Evolutionary conservation across 306 rosid genomes (phyloP).

Genomic region (Cercis canadensis): DNA sequence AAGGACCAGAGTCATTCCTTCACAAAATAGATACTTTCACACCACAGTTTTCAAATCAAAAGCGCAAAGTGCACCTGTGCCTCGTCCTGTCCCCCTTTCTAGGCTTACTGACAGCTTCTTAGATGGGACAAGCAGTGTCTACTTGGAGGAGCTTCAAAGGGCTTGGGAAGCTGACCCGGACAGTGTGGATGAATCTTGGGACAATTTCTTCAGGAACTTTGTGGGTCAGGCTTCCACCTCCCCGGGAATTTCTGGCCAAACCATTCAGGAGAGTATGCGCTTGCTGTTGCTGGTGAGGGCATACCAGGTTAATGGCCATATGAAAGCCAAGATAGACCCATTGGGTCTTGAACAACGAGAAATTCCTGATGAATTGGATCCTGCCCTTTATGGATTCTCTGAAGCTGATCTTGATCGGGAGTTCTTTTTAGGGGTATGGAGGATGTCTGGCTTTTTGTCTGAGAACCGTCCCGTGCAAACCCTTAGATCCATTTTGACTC

Average conservation of each 20-base stretch:
- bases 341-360: constrained; percentile 69
- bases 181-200: constrained; percentile 93
- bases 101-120: constrained; percentile 77
- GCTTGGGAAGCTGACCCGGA: constrained; percentile 94
- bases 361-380: constrained; percentile 76
- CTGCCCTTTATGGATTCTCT: constrained; percentile 73
- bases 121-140: constrained; percentile 91
- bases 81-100: constrained; percentile 80
- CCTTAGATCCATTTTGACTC: constrained; percentile 80
- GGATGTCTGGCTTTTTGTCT: constrained; percentile 84
- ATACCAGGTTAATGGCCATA: constrained; percentile 91
- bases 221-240: constrained; percentile 84
- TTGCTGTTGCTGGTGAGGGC: constrained; percentile 83
- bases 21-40: constrained; percentile 61
- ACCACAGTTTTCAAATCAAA: constrained; percentile 57
- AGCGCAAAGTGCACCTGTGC: constrained; percentile 64
- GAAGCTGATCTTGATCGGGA: constrained; percentile 95
- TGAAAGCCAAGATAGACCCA: constrained; percentile 90
- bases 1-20: constrained; percentile 50
- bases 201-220: constrained; percentile 91
- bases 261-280: constrained; percentile 94
- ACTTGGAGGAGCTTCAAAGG: constrained; percentile 93
- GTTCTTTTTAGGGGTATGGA: constrained; percentile 91
- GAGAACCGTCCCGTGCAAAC: constrained; percentile 90
- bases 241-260: constrained; percentile 91